Evolutionary conservation across 2,329 filamentous ascomycete species (phyloP).

Genomic region (Cordyceps pruinosa): DNA sequence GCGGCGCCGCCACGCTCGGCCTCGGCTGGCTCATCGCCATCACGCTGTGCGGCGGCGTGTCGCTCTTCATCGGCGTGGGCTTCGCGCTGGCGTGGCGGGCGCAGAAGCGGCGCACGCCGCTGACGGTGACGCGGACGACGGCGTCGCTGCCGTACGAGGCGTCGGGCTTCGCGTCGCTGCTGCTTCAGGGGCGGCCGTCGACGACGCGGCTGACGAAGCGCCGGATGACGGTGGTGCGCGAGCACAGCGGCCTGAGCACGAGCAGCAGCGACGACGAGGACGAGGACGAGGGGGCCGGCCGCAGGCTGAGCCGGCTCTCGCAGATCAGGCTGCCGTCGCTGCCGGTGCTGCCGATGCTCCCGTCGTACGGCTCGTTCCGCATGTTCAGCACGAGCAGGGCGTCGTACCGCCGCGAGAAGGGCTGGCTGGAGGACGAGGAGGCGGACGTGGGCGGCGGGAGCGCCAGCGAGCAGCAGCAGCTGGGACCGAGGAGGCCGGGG

Average conservation of each 20-base stretch:
- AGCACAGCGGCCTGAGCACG: not conserved
- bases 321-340: slow-evolving; percentile 18
- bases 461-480: not conserved
- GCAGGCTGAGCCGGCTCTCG: slow-evolving; percentile 24
- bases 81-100: slow-evolving; percentile 35
- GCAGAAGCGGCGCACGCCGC: slow-evolving; percentile 18
- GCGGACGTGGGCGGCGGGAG: slow-evolving; percentile 30
- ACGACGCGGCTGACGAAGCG: slow-evolving; percentile 27
- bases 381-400: slow-evolving; percentile 22
- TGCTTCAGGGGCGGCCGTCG: slow-evolving; percentile 13
- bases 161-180: not conserved
- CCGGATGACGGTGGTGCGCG: slow-evolving; percentile 16
- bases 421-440: slow-evolving; percentile 46
- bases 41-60: slow-evolving; percentile 39
- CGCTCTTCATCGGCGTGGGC: slow-evolving; percentile 37
- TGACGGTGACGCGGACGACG: slow-evolving; percentile 14
- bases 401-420: slow-evolving; percentile 22
- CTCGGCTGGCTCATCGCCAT: slow-evolving; percentile 38
- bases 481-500: slow-evolving; percentile 16
- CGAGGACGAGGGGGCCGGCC: not conserved
- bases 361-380: slow-evolving; percentile 21
- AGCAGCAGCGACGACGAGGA: not conserved
- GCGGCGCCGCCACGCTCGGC: slow-evolving; percentile 17
- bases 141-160: slow-evolving; percentile 6
- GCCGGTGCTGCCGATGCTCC: slow-evolving; percentile 28